Evolutionary conservation across 768 basidiomycete species (phyloP).

Genomic region (Phanerodontia chrysosporium): DNA sequence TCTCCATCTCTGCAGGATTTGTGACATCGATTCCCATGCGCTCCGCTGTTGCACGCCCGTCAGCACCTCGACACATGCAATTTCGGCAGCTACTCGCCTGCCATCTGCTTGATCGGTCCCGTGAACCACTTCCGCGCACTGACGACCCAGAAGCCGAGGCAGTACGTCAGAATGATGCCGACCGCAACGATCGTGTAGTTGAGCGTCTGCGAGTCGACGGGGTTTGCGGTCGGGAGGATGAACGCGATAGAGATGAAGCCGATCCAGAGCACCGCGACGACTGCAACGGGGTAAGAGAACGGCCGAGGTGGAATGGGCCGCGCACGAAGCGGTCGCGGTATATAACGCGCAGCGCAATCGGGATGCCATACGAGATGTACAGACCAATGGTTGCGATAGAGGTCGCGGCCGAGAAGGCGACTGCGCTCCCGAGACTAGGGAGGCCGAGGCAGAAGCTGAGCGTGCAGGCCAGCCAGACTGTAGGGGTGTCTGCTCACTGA

Average conservation of each 20-base stretch:
- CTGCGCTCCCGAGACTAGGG: conserved; percentile 67
- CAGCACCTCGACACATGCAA: background rate
- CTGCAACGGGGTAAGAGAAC: conserved; percentile 58
- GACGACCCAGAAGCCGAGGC: conserved; percentile 64
- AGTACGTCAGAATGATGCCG: conserved; percentile 63
- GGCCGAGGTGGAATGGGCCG: conserved; percentile 71
- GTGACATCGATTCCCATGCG: conserved; percentile 46
- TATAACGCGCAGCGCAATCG: conserved; percentile 63
- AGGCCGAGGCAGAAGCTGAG: conserved; percentile 72
- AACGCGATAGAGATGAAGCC: conserved; percentile 69
- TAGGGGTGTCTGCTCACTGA: background rate
- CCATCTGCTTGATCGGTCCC: conserved; percentile 66
- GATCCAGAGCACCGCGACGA: conserved; percentile 63
- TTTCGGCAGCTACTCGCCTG: conserved; percentile 33
- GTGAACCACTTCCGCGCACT: conserved; percentile 72
- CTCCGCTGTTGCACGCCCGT: conserved; percentile 32
- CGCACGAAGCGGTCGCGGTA: conserved; percentile 55
- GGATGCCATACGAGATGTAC: conserved; percentile 77
- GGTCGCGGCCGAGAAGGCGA: conserved; percentile 58
- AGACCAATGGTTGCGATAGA: conserved; percentile 71
- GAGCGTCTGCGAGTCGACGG: conserved; percentile 65
- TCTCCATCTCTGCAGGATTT: conserved; percentile 29
- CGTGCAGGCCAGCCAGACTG: conserved; percentile 77
- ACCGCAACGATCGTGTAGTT: conserved; percentile 78
- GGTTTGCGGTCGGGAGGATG: conserved; percentile 67